Percentiles rank a stretch among this genome's conserved stretches.
phyloP scores from a whole-genome alignment of 2,329 filamentous ascomycete species.

The Pleoardoris graminearum region DNA sequence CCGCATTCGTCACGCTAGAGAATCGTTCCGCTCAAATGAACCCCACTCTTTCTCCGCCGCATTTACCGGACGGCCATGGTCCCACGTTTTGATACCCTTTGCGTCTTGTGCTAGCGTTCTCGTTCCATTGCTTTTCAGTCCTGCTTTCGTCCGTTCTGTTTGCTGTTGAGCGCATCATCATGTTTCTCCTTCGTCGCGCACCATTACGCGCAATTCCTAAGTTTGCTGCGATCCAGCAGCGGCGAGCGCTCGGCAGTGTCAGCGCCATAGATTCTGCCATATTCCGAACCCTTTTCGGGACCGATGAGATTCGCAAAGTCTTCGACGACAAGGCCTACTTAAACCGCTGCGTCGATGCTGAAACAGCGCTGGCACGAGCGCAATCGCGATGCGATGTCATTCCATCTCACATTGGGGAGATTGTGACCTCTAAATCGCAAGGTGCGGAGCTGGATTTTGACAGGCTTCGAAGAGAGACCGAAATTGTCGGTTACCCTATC shows the following conservation, averaged over 20 bases:
- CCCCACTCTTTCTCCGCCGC: constrained; percentile 34
- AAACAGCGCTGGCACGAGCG: constrained; percentile 57
- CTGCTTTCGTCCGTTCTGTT: constrained; percentile 6
- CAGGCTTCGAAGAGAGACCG: constrained; percentile 50
- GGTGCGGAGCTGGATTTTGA: constrained; percentile 50
- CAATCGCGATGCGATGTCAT: constrained; percentile 55
- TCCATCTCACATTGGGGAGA: constrained; percentile 46
- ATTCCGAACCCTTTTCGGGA: constrained; percentile 57
- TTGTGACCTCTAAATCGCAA: constrained; percentile 34
- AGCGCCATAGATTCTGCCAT: constrained; percentile 55
- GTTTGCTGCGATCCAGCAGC: constrained; percentile 21
- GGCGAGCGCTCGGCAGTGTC: constrained; percentile 35
- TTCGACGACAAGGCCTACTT: constrained; percentile 58
- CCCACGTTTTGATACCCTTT: constrained; percentile 21
- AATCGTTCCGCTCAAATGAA: constrained; percentile 10
- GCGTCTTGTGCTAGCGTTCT: constrained; percentile 12
- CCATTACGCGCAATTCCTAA: constrained; percentile 25
- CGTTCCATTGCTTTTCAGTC: constrained; percentile 11
- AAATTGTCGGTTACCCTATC: constrained; percentile 60
- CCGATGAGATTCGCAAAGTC: constrained; percentile 55
- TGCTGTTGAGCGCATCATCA: constrained; percentile 20
- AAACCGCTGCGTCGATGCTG: constrained; percentile 54
- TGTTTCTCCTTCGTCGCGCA: constrained; percentile 35
- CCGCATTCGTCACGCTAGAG: constrained; percentile 1
- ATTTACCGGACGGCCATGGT: constrained; percentile 19